These are phyloP conservation scores for Carpinus viminea DNA, from an alignment of 306 rosid species.

Conservation along the genomic window DNA sequence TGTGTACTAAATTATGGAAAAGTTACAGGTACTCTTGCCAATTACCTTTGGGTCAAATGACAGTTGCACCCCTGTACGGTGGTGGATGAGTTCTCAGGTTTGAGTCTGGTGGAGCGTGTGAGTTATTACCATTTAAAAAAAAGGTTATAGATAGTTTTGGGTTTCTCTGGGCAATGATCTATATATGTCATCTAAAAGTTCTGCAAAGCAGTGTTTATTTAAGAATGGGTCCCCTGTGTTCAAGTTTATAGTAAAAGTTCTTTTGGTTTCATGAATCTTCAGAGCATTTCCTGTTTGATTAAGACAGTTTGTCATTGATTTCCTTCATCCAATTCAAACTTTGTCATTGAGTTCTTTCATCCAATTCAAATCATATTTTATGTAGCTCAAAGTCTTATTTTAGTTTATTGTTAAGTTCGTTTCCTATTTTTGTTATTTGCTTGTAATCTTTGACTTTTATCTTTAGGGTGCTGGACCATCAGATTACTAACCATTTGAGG, in stretches of 20 bases:
- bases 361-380: neutral
- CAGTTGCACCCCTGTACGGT: neutral
- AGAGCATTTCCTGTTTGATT: conserved; percentile 5
- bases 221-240: neutral
- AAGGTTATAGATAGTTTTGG: neutral
- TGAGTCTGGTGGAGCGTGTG: neutral
- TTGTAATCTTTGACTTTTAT: neutral
- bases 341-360: neutral
- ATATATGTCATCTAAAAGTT: neutral
- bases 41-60: neutral
- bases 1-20: neutral
- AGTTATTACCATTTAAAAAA: neutral
- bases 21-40: neutral
- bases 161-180: neutral
- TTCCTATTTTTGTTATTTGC: neutral
- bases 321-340: neutral
- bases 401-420: neutral
- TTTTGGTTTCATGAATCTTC: conserved; percentile 4
- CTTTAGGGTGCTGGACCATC: conserved; percentile 10
- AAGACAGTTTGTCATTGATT: neutral
- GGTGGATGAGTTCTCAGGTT: neutral
- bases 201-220: neutral
- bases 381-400: neutral
- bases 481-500: conserved; percentile 4
- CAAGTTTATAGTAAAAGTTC: neutral